Percentiles rank a stretch among this genome's conserved stretches.
Conservation (phyloP, 2,329 filamentous ascomycete species). For the Cladosporium phlei region DNA sequence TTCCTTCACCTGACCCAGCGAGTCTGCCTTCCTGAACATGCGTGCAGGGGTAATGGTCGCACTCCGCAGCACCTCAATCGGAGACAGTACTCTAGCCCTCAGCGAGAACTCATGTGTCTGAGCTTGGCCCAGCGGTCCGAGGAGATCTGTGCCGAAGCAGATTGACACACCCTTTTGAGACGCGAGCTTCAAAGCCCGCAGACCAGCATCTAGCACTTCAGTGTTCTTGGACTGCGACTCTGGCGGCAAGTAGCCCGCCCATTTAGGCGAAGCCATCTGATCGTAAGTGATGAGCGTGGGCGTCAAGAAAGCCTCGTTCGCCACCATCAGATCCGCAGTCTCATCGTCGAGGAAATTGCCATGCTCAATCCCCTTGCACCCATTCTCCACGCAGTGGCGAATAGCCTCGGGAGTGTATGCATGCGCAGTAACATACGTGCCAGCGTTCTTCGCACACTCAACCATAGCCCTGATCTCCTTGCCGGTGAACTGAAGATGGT, state of each 20-base stretch:
- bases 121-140: constrained; percentile 41
- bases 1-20: constrained; percentile 43
- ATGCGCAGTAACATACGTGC: constrained; percentile 51
- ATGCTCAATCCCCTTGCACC: constrained; percentile 52
- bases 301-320: constrained; percentile 43
- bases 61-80: constrained; percentile 40
- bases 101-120: constrained; percentile 46
- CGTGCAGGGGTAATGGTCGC: constrained; percentile 48
- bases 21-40: constrained; percentile 39
- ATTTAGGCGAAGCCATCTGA: constrained; percentile 37
- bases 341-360: constrained; percentile 55
- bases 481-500: constrained; percentile 50
- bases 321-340: constrained; percentile 43
- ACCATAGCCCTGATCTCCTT: constrained; percentile 51
- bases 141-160: constrained; percentile 49
- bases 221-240: constrained; percentile 41
- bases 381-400: constrained; percentile 48
- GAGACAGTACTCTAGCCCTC: constrained; percentile 36
- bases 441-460: constrained; percentile 41
- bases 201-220: constrained; percentile 41
- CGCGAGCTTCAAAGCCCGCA: constrained; percentile 44
- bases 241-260: constrained; percentile 29
- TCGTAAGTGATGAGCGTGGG: constrained; percentile 50
- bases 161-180: constrained; percentile 47
- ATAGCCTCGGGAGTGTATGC: constrained; percentile 51